Evolutionary conservation across 345 rosid species (phyloP).

Genomic region (Pseudoturritis turrita): DNA sequence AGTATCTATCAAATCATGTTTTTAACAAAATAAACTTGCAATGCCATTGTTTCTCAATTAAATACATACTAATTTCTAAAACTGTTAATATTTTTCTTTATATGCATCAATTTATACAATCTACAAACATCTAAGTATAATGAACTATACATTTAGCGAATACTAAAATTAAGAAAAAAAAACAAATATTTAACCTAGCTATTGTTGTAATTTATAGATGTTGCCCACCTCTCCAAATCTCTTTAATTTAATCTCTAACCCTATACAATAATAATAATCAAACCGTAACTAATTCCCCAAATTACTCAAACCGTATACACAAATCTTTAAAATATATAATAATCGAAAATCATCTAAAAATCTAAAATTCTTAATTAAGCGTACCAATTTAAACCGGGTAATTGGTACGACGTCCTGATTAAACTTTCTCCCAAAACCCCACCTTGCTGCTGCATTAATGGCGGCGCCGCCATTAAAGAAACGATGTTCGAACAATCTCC

Average conservation of each 20-base stretch:
- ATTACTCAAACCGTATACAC: constrained; percentile 16
- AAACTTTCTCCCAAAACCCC: constrained; percentile 51
- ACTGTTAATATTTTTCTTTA: not conserved
- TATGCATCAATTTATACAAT: constrained; percentile 9
- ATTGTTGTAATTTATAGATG: constrained; percentile 7
- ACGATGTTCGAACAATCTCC: constrained; percentile 19
- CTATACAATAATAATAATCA: constrained; percentile 13
- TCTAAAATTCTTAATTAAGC: constrained; percentile 23
- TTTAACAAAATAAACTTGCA: too few species aligned
- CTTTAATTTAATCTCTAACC: constrained; percentile 1
- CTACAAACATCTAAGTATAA: constrained; percentile 1
- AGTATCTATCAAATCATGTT: too few species aligned
- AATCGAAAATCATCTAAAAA: not conserved
- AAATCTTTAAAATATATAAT: not conserved
- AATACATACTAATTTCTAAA: not conserved
- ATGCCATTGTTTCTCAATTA: too few species aligned
- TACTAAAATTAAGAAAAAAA: not conserved
- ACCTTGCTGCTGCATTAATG: constrained; percentile 25
- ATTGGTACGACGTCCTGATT: constrained; percentile 49
- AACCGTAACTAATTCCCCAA: constrained; percentile 17
- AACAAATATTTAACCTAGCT: not conserved
- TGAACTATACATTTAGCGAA: not conserved
- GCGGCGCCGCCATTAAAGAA: not conserved
- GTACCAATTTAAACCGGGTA: constrained; percentile 75
- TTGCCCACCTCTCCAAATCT: constrained; percentile 20